Percentiles rank a stretch among this genome's conserved stretches.
Evolutionary conservation across 257 asterid genomes (phyloP).

Genomic region (Nicotiana paniculata): DNA sequence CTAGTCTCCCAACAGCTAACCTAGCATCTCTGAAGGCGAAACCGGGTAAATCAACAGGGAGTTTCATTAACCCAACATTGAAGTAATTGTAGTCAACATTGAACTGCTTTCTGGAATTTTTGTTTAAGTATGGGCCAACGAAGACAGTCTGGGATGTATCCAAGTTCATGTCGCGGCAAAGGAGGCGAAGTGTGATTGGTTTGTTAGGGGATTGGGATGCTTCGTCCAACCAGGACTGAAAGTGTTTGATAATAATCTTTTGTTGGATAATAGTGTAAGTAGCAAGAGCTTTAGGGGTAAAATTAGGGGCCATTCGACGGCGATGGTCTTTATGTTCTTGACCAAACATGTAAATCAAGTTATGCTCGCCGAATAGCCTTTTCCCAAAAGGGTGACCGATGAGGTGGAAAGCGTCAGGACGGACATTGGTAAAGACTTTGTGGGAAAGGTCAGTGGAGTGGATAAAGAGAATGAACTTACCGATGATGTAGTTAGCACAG

Average conservation of each 20-base stretch:
- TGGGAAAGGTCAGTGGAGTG: conserved; percentile 72
- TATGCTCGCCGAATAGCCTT: conserved; percentile 81
- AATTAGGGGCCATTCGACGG: conserved; percentile 75
- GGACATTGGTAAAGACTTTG: conserved; percentile 74
- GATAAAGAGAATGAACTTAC: conserved; percentile 72
- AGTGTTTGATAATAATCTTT: conserved; percentile 52
- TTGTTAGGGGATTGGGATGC: not conserved
- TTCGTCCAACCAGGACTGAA: conserved; percentile 40
- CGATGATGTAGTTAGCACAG: conserved; percentile 74
- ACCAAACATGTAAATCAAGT: conserved; percentile 80
- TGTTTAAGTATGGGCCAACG: conserved; percentile 61
- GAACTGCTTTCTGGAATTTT: conserved; percentile 45
- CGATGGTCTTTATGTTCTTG: conserved; percentile 79
- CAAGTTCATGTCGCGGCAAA: conserved; percentile 76
- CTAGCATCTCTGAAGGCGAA: conserved; percentile 81
- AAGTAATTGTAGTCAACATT: conserved; percentile 61
- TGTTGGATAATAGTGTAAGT: conserved; percentile 62
- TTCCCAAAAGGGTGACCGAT: conserved; percentile 89
- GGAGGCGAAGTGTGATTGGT: conserved; percentile 52
- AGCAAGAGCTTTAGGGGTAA: conserved; percentile 71
- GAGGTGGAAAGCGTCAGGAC: conserved; percentile 89
- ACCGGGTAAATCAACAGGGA: conserved; percentile 83
- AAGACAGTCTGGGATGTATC: conserved; percentile 90
- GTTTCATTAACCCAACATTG: conserved; percentile 78
- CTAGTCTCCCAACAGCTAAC: conserved; percentile 51